Conservation (phyloP, 805 yeast species). For the Candida dendrica region DNA sequence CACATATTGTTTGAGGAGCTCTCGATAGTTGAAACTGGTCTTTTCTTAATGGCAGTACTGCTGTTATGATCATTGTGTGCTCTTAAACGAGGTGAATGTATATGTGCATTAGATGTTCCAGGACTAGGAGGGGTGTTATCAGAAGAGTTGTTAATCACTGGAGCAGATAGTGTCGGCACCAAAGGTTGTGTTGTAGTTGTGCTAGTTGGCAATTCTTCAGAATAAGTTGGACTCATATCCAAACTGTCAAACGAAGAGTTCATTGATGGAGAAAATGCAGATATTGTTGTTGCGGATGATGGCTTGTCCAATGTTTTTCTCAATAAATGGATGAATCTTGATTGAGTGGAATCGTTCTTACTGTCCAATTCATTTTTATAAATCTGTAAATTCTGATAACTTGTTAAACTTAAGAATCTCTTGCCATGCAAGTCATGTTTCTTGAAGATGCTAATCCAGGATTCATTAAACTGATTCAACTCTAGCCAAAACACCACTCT, state of each 20-base stretch:
- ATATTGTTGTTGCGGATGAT: constrained; percentile 12
- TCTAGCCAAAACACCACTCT: constrained; percentile 66
- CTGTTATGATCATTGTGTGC: not conserved
- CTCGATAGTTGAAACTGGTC: constrained; percentile 34
- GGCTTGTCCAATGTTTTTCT: constrained; percentile 32
- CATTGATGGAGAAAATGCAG: constrained; percentile 5
- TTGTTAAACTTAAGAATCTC: constrained; percentile 57
- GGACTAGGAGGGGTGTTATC: not conserved
- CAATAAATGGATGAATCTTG: constrained; percentile 47
- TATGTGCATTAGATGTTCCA: not conserved
- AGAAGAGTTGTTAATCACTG: constrained; percentile 8
- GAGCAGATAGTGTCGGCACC: constrained; percentile 30
- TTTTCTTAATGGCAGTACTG: constrained; percentile 8
- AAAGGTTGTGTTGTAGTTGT: constrained; percentile 12
- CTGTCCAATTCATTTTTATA: constrained; percentile 33
- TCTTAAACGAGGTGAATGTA: not conserved
- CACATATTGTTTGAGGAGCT: constrained; percentile 15
- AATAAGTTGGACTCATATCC: constrained; percentile 14
- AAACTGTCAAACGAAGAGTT: constrained; percentile 15
- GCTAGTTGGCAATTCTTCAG: constrained; percentile 8
- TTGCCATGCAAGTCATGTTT: constrained; percentile 53
- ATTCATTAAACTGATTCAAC: constrained; percentile 55
- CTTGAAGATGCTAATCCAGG: constrained; percentile 66
- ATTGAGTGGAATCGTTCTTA: constrained; percentile 43
- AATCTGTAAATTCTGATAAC: constrained; percentile 50